Evolutionary conservation across 805 yeast species (phyloP).

Genomic region (Tanozyma kutaoensis): DNA sequence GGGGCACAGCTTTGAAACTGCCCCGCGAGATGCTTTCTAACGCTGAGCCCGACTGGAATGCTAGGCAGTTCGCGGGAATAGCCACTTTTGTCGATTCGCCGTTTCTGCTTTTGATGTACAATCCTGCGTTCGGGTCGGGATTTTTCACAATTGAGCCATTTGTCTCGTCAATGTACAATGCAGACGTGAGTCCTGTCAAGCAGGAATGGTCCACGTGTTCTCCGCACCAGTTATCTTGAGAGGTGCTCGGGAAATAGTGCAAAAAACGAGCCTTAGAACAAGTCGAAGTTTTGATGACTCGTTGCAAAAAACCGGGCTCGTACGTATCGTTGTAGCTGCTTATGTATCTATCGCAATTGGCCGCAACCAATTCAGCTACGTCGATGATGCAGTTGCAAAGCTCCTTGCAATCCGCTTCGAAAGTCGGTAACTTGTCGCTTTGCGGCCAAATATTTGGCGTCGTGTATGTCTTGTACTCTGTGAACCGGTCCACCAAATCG

Average conservation of each 20-base stretch:
- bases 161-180: slow-evolving; percentile 32
- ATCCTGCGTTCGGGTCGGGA: slow-evolving; percentile 35
- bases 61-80: slow-evolving; percentile 41
- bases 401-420: slow-evolving; percentile 22
- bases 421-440: slow-evolving; percentile 9
- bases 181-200: slow-evolving; percentile 45
- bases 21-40: slow-evolving; percentile 36
- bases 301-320: slow-evolving; percentile 22
- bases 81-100: slow-evolving; percentile 33
- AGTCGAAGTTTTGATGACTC: slow-evolving; percentile 34
- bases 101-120: slow-evolving; percentile 34
- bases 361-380: slow-evolving; percentile 36
- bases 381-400: slow-evolving; percentile 33
- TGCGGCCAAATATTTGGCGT: slow-evolving; percentile 42
- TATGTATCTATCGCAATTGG: slow-evolving; percentile 37
- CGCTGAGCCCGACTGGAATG: slow-evolving; percentile 50
- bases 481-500: slow-evolving; percentile 16
- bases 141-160: slow-evolving; percentile 8
- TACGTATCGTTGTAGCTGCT: slow-evolving; percentile 12
- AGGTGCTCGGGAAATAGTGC: slow-evolving; percentile 33
- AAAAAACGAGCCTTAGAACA: slow-evolving; percentile 45
- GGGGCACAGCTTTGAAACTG: slow-evolving; percentile 44
- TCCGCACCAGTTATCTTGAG: slow-evolving; percentile 42
- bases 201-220: slow-evolving; percentile 51
- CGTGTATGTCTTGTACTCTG: slow-evolving; percentile 29